phyloP scores from a whole-genome alignment of 345 rosid species.

The Raphanus raphanistrum region DNA sequence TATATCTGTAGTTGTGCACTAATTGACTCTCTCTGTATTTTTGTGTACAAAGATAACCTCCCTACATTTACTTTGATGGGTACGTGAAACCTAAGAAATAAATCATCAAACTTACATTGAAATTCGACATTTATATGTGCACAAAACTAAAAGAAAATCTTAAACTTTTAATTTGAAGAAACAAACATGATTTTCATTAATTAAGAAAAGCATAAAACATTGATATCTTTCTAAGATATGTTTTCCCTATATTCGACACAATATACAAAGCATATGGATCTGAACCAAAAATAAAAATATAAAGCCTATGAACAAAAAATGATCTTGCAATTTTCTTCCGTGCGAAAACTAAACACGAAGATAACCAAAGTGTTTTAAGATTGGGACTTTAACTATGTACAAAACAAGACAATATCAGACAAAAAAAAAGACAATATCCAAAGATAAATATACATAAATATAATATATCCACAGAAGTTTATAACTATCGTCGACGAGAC shows the following conservation, averaged over 20 bases:
- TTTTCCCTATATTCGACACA: background rate
- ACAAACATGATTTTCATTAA: background rate
- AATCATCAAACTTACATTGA: background rate
- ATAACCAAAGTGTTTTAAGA: background rate
- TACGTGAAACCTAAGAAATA: background rate
- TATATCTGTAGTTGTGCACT: background rate
- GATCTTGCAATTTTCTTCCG: background rate
- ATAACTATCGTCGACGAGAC: slow-evolving; percentile 27
- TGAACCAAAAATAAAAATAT: background rate
- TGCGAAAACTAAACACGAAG: background rate
- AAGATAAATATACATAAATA: background rate
- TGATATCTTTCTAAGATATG: background rate
- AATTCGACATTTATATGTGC: background rate
- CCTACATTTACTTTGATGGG: background rate
- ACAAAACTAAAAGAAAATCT: background rate
- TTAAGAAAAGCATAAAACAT: background rate
- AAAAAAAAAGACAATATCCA: no score
- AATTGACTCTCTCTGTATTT: background rate
- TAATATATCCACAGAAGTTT: background rate
- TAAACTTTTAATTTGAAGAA: background rate
- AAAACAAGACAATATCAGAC: slow-evolving; percentile 15
- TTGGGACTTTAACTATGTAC: slow-evolving; percentile 8
- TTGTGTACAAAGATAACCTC: background rate
- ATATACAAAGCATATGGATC: background rate
- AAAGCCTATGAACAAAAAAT: background rate